phyloP scores from a whole-genome alignment of 257 asterid species.

The Nicotiana tomentosiformis region DNA sequence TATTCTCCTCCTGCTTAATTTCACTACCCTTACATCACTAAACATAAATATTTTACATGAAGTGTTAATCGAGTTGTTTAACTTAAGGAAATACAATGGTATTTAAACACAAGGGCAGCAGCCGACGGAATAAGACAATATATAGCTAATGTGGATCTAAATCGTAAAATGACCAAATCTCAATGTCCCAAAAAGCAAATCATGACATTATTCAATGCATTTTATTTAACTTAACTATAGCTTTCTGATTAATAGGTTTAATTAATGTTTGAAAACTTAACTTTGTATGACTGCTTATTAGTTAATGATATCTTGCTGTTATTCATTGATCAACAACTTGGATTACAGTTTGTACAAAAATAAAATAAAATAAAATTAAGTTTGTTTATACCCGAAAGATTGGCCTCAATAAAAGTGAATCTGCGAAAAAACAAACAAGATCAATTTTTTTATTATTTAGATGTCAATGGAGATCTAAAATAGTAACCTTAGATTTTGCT shows the following conservation, averaged over 20 bases:
- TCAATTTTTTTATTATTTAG: neutral
- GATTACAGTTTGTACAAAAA: neutral
- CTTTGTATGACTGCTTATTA: neutral
- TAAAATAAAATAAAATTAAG: no score
- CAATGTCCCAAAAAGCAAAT: neutral
- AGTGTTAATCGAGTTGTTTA: neutral
- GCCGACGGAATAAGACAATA: neutral
- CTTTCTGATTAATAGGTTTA: neutral
- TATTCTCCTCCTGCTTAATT: no score
- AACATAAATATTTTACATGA: no score
- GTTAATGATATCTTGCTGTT: neutral
- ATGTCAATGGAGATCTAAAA: neutral
- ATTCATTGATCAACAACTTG: neutral
- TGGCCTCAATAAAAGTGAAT: neutral
- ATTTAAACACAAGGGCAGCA: neutral
- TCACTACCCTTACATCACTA: no score
- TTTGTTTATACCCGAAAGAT: neutral
- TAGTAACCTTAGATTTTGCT: neutral
- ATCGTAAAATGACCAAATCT: neutral
- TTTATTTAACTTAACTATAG: neutral
- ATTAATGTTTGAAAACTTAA: neutral
- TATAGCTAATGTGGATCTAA: neutral
- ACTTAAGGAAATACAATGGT: neutral
- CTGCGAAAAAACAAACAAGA: neutral
- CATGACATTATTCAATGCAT: neutral